Base-by-base conservation (phyloP, 192 early-diverging fungal genomes). In the Mycoemilia scoparia region DNA sequence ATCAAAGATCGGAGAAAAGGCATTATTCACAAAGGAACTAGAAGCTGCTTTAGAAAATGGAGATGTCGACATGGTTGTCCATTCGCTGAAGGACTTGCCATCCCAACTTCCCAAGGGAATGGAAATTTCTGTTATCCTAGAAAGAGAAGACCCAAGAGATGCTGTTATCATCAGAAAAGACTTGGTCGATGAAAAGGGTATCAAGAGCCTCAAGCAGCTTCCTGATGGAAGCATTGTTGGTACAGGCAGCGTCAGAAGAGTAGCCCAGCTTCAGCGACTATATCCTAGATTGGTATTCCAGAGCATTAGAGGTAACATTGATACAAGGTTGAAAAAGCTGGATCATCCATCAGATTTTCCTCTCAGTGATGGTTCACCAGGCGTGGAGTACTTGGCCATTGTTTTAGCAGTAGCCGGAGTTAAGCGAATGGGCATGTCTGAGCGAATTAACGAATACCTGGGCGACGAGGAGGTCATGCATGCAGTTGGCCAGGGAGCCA, bases 21-120 rank as follows among this genome's bases (percentile, higher is more conserved):
- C 79, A 0, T 57, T 93, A 24, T 92, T 92, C 36, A 88, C 87
- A 25, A 87, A 85, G 41, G 89, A 93, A 34, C 67, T 92, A 2
- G 87, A 93, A 44, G 46, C 76, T 1, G 76, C 86, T 2, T 62
- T 96, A 12, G 61, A 62, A 9, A 54, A 64, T 6, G 39, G 63
- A 4, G 46, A 46, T 7, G 77, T 87, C 16, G 80, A 93, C 49
- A 33, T 93, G 11, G 76, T 96, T 21, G 89, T 93, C 3, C 92
- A 96, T 46, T 84, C 83, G 13, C 67, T 95, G 21, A 96, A 96
- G 57, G 92, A 96, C 45, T 57, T 96, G 33, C 87, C 86, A 8
- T 92, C 92, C 16, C 65, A 54, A 18, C 46, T 92, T 24, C 87
- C 89, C 6, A 48, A 54, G 4, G 79, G 82, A 24, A 88, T 93